These are phyloP conservation scores for Suhomyces prunicola DNA, from an alignment of 805 yeast genomes.

Conservation along the genomic window DNA sequence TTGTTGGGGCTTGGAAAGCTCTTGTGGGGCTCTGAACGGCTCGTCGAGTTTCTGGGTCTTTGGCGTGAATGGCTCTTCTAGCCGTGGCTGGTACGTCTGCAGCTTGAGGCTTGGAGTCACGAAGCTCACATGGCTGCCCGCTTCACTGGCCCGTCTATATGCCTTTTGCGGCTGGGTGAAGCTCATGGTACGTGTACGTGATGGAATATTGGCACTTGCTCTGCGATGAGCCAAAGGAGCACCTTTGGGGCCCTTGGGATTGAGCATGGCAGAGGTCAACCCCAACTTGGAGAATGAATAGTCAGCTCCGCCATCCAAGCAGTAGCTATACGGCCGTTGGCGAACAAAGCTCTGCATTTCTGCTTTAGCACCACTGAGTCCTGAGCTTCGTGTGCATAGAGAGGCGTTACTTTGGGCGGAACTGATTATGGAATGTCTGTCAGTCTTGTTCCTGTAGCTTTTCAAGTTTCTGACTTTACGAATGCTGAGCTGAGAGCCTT, in stretches of 20 bases:
- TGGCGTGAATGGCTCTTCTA: not conserved
- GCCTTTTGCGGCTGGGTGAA: not conserved
- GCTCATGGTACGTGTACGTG: not conserved
- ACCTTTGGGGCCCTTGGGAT: not conserved
- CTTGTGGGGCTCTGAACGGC: not conserved
- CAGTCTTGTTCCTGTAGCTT: constrained; percentile 2
- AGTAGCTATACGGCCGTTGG: constrained; percentile 26
- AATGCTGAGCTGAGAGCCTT: not conserved
- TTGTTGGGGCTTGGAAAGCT: not conserved
- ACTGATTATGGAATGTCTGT: not conserved
- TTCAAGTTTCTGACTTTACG: constrained; percentile 8
- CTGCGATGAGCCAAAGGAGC: not conserved
- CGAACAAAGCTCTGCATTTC: constrained; percentile 18
- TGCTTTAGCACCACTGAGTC: constrained; percentile 4
- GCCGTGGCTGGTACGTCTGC: not conserved
- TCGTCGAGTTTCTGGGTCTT: not conserved
- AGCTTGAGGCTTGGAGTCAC: not conserved
- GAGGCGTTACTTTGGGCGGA: constrained; percentile 2
- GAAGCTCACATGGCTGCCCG: not conserved
- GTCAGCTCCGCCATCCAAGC: constrained; percentile 23
- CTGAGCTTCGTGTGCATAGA: not conserved
- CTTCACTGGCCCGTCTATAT: not conserved
- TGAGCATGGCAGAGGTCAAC: not conserved
- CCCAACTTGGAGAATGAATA: constrained; percentile 12
- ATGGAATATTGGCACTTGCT: not conserved